Percentiles rank a stretch among this genome's conserved stretches.
Conservation (phyloP, 208 protist species). For the Trypanosomatidae sp. region DNA sequence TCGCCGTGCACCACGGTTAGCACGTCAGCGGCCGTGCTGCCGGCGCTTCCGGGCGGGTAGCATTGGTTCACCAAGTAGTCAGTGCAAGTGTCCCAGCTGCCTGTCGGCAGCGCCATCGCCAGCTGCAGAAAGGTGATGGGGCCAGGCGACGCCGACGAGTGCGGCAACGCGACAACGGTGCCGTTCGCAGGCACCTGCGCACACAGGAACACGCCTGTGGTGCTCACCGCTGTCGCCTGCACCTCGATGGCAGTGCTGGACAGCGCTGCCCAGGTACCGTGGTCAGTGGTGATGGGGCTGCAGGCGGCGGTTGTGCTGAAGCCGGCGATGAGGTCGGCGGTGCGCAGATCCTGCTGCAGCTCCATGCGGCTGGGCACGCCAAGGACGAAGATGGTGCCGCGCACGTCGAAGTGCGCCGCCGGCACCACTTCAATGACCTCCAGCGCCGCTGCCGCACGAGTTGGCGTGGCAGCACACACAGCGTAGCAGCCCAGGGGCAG, state of each 20-base stretch:
- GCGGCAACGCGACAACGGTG: slow-evolving; percentile 34
- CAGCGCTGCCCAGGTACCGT: slow-evolving; percentile 40
- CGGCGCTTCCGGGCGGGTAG: slow-evolving; percentile 15
- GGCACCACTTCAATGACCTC: slow-evolving; percentile 3
- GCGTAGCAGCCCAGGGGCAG: slow-evolving; percentile 40
- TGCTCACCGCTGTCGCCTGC: slow-evolving; percentile 17
- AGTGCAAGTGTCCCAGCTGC: slow-evolving; percentile 33
- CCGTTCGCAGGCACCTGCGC: slow-evolving; percentile 41
- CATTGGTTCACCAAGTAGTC: slow-evolving; percentile 28
- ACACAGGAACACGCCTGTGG: slow-evolving; percentile 40
- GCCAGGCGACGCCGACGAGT: slow-evolving; percentile 3
- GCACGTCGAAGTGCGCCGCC: slow-evolving; percentile 38
- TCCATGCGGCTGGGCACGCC: slow-evolving; percentile 34
- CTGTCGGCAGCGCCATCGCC: slow-evolving; percentile 23
- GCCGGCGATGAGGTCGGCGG: slow-evolving; percentile 33
- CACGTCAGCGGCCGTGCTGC: slow-evolving; percentile 3
- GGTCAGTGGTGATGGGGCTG: slow-evolving; percentile 17
- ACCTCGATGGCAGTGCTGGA: slow-evolving; percentile 33
- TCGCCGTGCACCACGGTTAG: slow-evolving; percentile 43
- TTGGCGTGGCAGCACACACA: slow-evolving; percentile 30
- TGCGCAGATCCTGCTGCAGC: slow-evolving; percentile 39
- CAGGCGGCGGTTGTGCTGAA: slow-evolving; percentile 54
- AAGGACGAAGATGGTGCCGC: slow-evolving; percentile 37
- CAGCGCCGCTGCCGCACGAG: not conserved
- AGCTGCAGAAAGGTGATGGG: slow-evolving; percentile 29